Evolutionary conservation across 192 early-diverging fungal species (phyloP), one percentile per base, ranked within the genome.

Genomic region (Umbelopsis sp.): DNA sequence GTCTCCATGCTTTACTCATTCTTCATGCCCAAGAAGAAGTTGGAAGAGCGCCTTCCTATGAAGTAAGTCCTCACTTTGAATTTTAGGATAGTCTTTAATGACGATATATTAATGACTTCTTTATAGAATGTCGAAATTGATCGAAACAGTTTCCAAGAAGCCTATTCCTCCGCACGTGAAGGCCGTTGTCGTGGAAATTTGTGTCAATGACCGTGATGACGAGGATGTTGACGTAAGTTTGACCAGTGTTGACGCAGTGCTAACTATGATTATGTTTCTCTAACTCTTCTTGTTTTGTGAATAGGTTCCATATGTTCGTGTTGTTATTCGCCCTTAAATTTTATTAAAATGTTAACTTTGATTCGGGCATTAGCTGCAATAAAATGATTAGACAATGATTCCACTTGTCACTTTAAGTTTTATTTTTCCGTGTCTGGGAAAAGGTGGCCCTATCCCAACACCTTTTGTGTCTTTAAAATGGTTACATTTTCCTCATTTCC

Each of bases 1-100:
- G 93, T 94, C 12, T 91, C 86, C 65, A 96, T 99, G 97, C 81
- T 99, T 62, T 98, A 94, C 77, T 88, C 95, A 6, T 89, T 90
- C 73, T 97, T 98, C 65, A 89, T 94, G 88, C 84, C 83, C 45
- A 88, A 87, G 77, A 94, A 95, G 85, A 96, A 95, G 91, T 75
- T 80, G 12, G 91, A 93, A 72, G 93, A 94, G 66, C 88, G 96
- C 24, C 74, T 89, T 82, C 52, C 82, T 21, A 91, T 97, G 90
- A 91, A 85, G 90, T 93, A 77, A 81, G 81, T 76, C 25, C 9
- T 49, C 7, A 6, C 38, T 6, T 41, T 41, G 38, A 41, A 41
- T 1, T 41, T 41, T 11, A 6, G 67, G 45, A 25, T 72, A 38
- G 17, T 17, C 10, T 20, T 45, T 16, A 10, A 8, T 50, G 20